Conservation (phyloP, 1,284 basidiomycete species). For the Microbotryum intermedium region DNA sequence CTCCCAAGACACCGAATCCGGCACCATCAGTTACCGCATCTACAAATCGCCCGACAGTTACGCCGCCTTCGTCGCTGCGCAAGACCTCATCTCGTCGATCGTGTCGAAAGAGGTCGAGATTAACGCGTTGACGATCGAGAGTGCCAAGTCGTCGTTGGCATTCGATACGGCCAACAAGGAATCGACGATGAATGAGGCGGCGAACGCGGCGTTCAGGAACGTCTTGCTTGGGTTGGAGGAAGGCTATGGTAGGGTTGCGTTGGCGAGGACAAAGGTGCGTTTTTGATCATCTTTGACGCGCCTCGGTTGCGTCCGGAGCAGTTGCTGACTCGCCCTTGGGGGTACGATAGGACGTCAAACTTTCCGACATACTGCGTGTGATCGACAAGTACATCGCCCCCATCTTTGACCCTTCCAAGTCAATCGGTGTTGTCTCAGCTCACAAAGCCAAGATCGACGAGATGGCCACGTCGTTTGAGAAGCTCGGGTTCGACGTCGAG, state of each 20-base stretch:
- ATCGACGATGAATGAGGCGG: conserved; percentile 77
- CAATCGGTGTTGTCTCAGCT: conserved; percentile 72
- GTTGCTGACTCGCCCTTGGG: neutral
- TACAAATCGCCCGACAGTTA: conserved; percentile 72
- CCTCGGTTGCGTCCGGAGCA: too few species aligned
- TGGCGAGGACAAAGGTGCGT: conserved; percentile 55
- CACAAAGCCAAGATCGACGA: conserved; percentile 70
- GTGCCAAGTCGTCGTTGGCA: conserved; percentile 84
- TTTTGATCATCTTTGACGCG: neutral
- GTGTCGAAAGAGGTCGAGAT: conserved; percentile 46
- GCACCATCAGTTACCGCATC: conserved; percentile 66
- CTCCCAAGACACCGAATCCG: conserved; percentile 68
- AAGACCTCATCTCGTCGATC: conserved; percentile 40
- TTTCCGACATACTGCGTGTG: conserved; percentile 61
- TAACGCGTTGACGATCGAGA: conserved; percentile 75
- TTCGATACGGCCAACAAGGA: conserved; percentile 71
- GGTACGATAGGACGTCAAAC: conserved; percentile 55
- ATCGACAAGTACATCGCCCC: conserved; percentile 74
- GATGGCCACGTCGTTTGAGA: conserved; percentile 56
- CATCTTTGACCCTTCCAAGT: conserved; percentile 68
- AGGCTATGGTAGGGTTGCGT: conserved; percentile 60
- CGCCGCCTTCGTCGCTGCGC: conserved; percentile 73
- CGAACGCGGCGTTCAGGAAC: conserved; percentile 70
- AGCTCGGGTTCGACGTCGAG: conserved; percentile 70
- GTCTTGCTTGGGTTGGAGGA: conserved; percentile 69